Conservation (phyloP, 768 basidiomycete genomes). For the Naganishia vishniacii region DNA sequence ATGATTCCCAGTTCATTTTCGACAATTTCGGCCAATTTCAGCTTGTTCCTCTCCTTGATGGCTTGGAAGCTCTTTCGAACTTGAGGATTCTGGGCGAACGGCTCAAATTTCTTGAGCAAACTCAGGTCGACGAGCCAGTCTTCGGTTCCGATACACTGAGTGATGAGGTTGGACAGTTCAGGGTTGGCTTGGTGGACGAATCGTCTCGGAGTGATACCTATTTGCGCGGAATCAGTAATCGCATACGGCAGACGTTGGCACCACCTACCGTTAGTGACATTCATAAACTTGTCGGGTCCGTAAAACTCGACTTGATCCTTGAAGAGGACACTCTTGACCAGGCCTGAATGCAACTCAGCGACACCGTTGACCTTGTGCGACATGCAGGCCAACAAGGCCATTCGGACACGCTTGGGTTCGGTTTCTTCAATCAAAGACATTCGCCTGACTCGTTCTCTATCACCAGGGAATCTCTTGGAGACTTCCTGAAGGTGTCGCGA, state of each 20-base stretch:
- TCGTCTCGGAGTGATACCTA: slow-evolving; percentile 76
- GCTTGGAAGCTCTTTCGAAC: slow-evolving; percentile 77
- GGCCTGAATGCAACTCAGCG: slow-evolving; percentile 87
- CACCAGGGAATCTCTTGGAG: slow-evolving; percentile 82
- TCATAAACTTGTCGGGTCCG: slow-evolving; percentile 62
- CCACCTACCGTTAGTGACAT: slow-evolving; percentile 70
- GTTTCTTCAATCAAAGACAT: slow-evolving; percentile 98
- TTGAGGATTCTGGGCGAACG: slow-evolving; percentile 62
- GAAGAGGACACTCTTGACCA: slow-evolving; percentile 62
- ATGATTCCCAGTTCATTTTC: slow-evolving; percentile 64
- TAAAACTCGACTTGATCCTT: slow-evolving; percentile 86
- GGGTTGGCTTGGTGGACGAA: slow-evolving; percentile 69
- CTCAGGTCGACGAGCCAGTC: slow-evolving; percentile 73
- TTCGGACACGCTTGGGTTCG: slow-evolving; percentile 66
- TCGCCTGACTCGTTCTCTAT: slow-evolving; percentile 67
- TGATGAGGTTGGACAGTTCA: slow-evolving; percentile 74
- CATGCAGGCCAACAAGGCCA: slow-evolving; percentile 73
- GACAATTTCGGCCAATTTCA: slow-evolving; percentile 71
- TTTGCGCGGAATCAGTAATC: not conserved
- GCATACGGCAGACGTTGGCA: slow-evolving; percentile 51
- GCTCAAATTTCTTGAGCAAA: slow-evolving; percentile 70
- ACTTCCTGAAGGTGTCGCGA: slow-evolving; percentile 58
- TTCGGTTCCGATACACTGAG: slow-evolving; percentile 67
- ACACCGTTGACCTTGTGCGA: slow-evolving; percentile 67
- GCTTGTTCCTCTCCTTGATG: slow-evolving; percentile 86